These are phyloP conservation scores for Ramularia endophylla DNA, from an alignment of 2,329 filamentous ascomycete species.

Conservation along the genomic window DNA sequence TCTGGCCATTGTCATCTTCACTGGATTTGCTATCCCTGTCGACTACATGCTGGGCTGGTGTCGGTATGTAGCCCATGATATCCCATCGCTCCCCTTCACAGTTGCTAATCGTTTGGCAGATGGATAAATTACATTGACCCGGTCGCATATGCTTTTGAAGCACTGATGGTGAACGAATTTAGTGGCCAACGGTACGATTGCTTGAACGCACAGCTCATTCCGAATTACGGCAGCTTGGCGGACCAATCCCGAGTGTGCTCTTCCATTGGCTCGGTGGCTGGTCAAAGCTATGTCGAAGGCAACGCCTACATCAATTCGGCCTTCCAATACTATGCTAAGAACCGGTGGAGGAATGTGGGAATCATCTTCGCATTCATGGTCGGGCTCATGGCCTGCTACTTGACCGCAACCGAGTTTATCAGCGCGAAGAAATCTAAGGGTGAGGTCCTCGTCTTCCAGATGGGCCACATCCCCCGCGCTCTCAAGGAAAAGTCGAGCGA, in stretches of 20 bases:
- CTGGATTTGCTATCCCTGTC: conserved; percentile 56
- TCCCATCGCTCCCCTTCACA: conserved; percentile 24
- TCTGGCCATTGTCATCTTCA: conserved; percentile 60
- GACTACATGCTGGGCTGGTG: conserved; percentile 67
- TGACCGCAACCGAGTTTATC: conserved; percentile 42
- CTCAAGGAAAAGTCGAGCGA: conserved; percentile 45
- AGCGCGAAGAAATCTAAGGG: conserved; percentile 47
- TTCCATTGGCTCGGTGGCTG: conserved; percentile 37
- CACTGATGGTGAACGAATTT: conserved; percentile 69
- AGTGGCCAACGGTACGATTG: conserved; percentile 55
- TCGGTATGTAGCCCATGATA: conserved; percentile 43
- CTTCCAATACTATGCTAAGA: conserved; percentile 29
- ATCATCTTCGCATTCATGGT: conserved; percentile 43
- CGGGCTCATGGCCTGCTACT: conserved; percentile 37
- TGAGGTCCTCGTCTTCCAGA: conserved; percentile 46
- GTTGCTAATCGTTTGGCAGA: conserved; percentile 44
- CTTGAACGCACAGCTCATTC: conserved; percentile 34
- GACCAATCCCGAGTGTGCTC: conserved; percentile 34
- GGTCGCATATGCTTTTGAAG: conserved; percentile 73
- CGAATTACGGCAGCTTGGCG: conserved; percentile 34
- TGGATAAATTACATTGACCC: conserved; percentile 83
- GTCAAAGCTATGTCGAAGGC: conserved; percentile 35
- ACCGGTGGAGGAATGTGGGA: conserved; percentile 46
- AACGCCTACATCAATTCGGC: conserved; percentile 30
- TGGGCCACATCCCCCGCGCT: conserved; percentile 42